Evolutionary conservation across 306 rosid genomes (phyloP), one percentile per base, ranked within the genome.

Genomic region (Ziziphus jujuba): DNA sequence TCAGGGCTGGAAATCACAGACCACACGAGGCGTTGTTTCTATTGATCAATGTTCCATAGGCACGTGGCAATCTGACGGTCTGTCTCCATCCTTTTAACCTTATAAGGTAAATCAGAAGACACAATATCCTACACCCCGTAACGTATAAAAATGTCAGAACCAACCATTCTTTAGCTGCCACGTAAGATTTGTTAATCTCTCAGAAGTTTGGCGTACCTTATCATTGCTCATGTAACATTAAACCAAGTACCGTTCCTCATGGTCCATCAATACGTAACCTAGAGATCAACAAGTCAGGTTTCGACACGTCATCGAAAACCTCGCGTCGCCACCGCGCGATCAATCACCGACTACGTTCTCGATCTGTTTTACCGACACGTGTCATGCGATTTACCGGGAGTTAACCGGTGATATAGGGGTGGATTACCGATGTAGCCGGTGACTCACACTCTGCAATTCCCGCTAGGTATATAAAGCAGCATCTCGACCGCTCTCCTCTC

Each of bases 31-130:
- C 63, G 34, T 70, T 64, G 71, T 63, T 68, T 74, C 58, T 61
- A 56, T 71, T 34, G 61, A 44, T 33, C 80, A 68, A 58, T 28
- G 78, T 65, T 49, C 8, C 44, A 15, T 66, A n/a, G 73, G 63
- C 79, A 77, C 87, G 83, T 77, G 85, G 38, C 63, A 69, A 72
- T 67, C 68, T 7, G 80, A 75, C 78, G 72, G 76, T 31, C 67
- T 25, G 77, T 82, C 76, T 60, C 66, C 63, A 54, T 82, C 79
- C 53, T 28, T 31, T 43, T 36, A 9, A 12, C 55, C 81, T 49
- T 20, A 20, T 11, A 66, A 12, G 59, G 72, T 59, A 36, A 66
- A 25, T 15, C 22, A 10, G 52, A 21, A 17, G 55, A 57, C 45
- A 45, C 21, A 55, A 23, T 23, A 24, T 14, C 63, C 60, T 55